These are phyloP conservation scores for Taphrina wiesneri DNA, from an alignment of 1,139 yeast species.

Conservation along the genomic window DNA sequence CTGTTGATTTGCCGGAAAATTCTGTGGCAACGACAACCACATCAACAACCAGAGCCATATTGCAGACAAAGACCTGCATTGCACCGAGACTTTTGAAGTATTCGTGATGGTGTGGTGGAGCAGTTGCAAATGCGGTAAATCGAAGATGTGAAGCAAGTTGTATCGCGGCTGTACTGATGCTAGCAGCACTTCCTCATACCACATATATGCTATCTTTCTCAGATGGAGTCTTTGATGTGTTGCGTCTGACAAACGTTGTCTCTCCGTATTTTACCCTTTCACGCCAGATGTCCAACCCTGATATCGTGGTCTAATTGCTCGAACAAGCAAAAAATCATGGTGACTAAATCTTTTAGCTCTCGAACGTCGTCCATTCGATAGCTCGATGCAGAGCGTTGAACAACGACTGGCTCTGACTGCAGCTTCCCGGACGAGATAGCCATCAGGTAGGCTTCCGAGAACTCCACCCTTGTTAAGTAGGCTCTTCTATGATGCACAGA, in stretches of 20 bases:
- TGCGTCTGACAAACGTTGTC: conserved; percentile 31
- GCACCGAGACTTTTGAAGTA: conserved; percentile 49
- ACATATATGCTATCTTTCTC: conserved; percentile 45
- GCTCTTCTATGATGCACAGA: conserved; percentile 1
- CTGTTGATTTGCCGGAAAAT: not conserved
- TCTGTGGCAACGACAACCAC: conserved; percentile 2
- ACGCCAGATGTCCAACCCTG: not conserved
- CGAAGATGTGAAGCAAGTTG: conserved; percentile 53
- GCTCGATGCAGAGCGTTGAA: not conserved
- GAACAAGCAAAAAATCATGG: not conserved
- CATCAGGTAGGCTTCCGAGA: not conserved
- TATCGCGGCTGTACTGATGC: conserved; percentile 54
- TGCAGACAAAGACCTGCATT: conserved; percentile 48
- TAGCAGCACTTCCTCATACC: conserved; percentile 62
- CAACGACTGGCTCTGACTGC: not conserved
- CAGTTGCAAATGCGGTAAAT: conserved; percentile 53
- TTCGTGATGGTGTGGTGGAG: conserved; percentile 51
- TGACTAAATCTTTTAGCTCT: not conserved
- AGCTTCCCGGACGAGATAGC: not conserved
- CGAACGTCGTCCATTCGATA: not conserved
- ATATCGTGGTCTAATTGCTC: not conserved
- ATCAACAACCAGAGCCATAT: conserved; percentile 15
- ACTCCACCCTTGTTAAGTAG: not conserved
- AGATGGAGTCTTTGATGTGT: conserved; percentile 43
- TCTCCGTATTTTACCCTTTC: too few species aligned